A percentile compares a stretch with the other conserved stretches of the same genome.
These are phyloP conservation scores for Discostella stelligeroides DNA, from an alignment of 108 stramenopile genomes.

Conservation along the genomic window DNA sequence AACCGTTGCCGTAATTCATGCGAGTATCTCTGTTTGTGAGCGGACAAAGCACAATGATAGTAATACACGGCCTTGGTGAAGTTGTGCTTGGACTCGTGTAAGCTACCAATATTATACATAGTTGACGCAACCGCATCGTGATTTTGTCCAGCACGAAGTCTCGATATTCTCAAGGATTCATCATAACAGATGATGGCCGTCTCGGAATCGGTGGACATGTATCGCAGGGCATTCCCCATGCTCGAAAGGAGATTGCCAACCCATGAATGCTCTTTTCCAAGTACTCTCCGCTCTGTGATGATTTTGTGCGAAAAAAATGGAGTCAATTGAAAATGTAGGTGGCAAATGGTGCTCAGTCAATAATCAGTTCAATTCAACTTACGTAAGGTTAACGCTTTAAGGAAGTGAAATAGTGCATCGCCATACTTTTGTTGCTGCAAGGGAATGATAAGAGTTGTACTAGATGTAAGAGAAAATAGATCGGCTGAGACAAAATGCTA, in stretches of 20 bases:
- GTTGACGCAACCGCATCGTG: constrained; percentile 40
- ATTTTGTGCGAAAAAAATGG: not conserved
- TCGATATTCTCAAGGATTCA: constrained; percentile 43
- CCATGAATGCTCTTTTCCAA: constrained; percentile 38
- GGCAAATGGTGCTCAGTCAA: not conserved
- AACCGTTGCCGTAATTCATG: constrained; percentile 25
- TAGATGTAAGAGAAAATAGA: not conserved
- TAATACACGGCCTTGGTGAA: constrained; percentile 38
- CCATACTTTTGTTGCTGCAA: constrained; percentile 29
- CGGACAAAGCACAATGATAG: constrained; percentile 32
- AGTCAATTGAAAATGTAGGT: not conserved
- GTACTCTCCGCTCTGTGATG: constrained; percentile 31
- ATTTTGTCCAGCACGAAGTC: constrained; percentile 29
- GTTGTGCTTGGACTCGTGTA: constrained; percentile 34
- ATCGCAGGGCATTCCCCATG: constrained; percentile 36
- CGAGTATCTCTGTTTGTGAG: constrained; percentile 34
- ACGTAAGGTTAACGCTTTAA: constrained; percentile 41
- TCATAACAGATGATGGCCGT: constrained; percentile 36
- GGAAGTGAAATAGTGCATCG: constrained; percentile 34
- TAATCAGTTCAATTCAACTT: not conserved
- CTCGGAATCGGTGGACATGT: constrained; percentile 14
- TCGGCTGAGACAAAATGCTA: not conserved
- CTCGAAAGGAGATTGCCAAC: constrained; percentile 27
- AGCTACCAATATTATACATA: constrained; percentile 29
- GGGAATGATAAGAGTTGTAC: not conserved